phyloP scores from a whole-genome alignment of 2,329 filamentous ascomycete species.

The Beauveria pseudobassiana region DNA sequence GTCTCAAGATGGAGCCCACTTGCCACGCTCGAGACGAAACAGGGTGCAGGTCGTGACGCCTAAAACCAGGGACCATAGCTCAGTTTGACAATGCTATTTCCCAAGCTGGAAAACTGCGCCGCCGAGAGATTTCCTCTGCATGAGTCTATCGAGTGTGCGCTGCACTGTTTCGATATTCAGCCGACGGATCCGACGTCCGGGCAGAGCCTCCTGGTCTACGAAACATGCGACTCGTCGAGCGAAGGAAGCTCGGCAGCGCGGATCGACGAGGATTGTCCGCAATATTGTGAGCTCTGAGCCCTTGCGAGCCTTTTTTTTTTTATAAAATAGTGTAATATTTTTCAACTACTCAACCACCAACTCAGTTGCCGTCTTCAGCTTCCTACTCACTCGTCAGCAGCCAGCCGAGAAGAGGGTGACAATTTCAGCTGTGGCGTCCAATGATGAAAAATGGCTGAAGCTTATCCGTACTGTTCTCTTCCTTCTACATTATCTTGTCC shows the following conservation, averaged over 20 bases:
- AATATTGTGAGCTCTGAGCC: too few species aligned
- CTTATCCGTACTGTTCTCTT: too few species aligned
- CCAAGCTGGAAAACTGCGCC: neutral
- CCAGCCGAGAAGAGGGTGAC: neutral
- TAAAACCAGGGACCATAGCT: neutral
- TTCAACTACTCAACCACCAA: too few species aligned
- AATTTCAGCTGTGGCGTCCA: neutral
- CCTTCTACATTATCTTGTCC: too few species aligned
- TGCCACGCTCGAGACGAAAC: neutral
- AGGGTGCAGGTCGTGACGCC: neutral
- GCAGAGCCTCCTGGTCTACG: too few species aligned
- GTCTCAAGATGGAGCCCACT: slow-evolving; percentile 3
- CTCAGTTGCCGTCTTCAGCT: neutral
- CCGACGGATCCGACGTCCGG: too few species aligned
- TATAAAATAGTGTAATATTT: too few species aligned
- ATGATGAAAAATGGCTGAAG: neutral
- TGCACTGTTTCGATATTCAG: too few species aligned
- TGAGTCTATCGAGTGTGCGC: neutral
- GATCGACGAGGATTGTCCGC: too few species aligned
- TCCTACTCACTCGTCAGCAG: neutral
- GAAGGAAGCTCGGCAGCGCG: too few species aligned
- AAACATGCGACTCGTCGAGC: too few species aligned
- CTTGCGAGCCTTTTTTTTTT: too few species aligned
- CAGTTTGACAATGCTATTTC: neutral
- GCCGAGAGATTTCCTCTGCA: neutral